Evolutionary conservation across 768 basidiomycete species (phyloP).

Genomic region (Sarcomyxa edulis): DNA sequence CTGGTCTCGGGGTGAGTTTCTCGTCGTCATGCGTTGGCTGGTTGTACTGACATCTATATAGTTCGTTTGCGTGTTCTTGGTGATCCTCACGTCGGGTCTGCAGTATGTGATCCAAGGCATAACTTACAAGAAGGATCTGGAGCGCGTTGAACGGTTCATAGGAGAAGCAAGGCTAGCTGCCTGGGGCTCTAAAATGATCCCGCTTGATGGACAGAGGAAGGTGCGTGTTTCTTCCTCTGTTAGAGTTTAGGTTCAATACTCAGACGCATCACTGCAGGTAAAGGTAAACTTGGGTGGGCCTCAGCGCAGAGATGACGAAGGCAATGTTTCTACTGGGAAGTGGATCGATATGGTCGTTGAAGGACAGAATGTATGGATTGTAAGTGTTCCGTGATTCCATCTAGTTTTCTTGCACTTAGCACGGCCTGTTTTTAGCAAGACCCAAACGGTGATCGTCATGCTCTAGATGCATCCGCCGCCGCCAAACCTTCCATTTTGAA

Average conservation of each 20-base stretch:
- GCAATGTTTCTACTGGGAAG: constrained; percentile 41
- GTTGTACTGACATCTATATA: constrained; percentile 19
- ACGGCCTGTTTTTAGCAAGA: constrained; percentile 42
- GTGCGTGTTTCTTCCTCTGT: constrained; percentile 25
- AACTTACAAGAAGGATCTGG: constrained; percentile 70
- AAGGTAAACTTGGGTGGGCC: constrained; percentile 63
- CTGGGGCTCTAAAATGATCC: constrained; percentile 77
- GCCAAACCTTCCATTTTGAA: constrained; percentile 47
- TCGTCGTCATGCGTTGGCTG: constrained; percentile 1
- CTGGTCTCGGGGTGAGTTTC: constrained; percentile 70
- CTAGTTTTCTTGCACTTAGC: constrained; percentile 1
- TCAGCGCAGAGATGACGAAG: constrained; percentile 49
- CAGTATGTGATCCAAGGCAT: constrained; percentile 79
- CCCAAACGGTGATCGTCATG: constrained; percentile 48
- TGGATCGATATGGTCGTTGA: constrained; percentile 82
- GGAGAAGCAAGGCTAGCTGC: constrained; percentile 64
- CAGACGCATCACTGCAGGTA: constrained; percentile 38
- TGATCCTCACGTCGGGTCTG: constrained; percentile 67
- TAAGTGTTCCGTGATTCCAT: constrained; percentile 30
- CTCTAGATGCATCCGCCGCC: constrained; percentile 56
- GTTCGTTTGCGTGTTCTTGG: constrained; percentile 76
- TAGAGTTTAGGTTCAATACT: neutral
- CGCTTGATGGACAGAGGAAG: constrained; percentile 62
- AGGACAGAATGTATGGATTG: constrained; percentile 67
- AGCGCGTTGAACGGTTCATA: constrained; percentile 58